These are phyloP conservation scores for Aquanectria penicillioides DNA, from an alignment of 2,329 filamentous ascomycete genomes.

Conservation along the genomic window DNA sequence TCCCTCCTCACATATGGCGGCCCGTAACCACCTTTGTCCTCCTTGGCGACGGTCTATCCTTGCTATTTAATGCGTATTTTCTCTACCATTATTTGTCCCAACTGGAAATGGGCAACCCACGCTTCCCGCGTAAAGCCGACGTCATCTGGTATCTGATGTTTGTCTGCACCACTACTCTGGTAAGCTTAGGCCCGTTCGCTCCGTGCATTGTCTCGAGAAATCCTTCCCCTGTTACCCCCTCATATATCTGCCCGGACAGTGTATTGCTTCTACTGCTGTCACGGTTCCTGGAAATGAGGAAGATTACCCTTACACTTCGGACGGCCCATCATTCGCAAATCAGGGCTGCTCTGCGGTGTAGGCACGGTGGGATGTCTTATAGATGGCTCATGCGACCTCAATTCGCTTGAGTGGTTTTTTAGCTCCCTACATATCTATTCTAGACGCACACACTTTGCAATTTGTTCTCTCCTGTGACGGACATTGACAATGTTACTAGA, in stretches of 20 bases:
- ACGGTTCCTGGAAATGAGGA: constrained; percentile 87
- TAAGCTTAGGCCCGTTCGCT: constrained; percentile 64
- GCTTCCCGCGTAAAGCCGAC: constrained; percentile 80
- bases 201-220: constrained; percentile 29
- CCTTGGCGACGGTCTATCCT: constrained; percentile 51
- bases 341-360: constrained; percentile 71
- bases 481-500: constrained; percentile 42
- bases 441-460: constrained; percentile 25
- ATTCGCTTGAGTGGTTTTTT: constrained; percentile 68
- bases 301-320: constrained; percentile 77
- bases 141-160: constrained; percentile 84
- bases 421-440: constrained; percentile 69
- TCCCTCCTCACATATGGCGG: constrained; percentile 57
- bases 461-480: constrained; percentile 21
- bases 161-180: constrained; percentile 75
- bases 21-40: constrained; percentile 54
- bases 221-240: constrained; percentile 48
- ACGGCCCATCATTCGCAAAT: constrained; percentile 74
- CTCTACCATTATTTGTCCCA: constrained; percentile 81
- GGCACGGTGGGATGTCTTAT: constrained; percentile 81
- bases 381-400: constrained; percentile 73
- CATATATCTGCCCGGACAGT: constrained; percentile 85
- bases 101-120: constrained; percentile 76
- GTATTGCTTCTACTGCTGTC: constrained; percentile 72
- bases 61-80: constrained; percentile 80